phyloP scores from a whole-genome alignment of 2,329 filamentous ascomycete genomes.

The Torrubiella hemipterigena region DNA sequence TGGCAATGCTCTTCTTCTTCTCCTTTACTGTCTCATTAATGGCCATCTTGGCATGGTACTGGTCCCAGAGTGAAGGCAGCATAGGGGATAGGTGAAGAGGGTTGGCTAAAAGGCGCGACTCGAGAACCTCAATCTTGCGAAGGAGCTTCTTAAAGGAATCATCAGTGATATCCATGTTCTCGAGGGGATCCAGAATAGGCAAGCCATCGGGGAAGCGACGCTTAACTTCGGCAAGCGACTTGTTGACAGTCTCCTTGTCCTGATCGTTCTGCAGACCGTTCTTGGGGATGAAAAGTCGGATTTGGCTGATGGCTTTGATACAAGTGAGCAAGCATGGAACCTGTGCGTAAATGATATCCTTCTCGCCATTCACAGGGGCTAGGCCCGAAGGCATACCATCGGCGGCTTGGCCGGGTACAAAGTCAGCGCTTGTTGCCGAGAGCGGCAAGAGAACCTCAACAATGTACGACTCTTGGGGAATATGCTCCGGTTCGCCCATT shows the following conservation, averaged over 20 bases:
- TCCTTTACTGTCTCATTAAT: slow-evolving; percentile 71
- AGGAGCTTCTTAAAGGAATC: slow-evolving; percentile 89
- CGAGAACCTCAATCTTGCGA: slow-evolving; percentile 91
- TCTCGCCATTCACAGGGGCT: slow-evolving; percentile 16
- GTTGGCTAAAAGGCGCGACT: slow-evolving; percentile 79
- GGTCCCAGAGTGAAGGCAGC: slow-evolving; percentile 72
- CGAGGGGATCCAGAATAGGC: slow-evolving; percentile 79
- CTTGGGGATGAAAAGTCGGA: slow-evolving; percentile 72
- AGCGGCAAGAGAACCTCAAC: slow-evolving; percentile 68
- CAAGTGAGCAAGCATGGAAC: slow-evolving; percentile 80
- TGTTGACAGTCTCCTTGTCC: slow-evolving; percentile 56
- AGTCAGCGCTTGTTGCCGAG: slow-evolving; percentile 35
- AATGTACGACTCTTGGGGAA: slow-evolving; percentile 66
- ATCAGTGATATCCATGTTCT: slow-evolving; percentile 91
- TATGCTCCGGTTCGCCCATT: slow-evolving; percentile 53
- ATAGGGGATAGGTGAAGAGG: slow-evolving; percentile 84
- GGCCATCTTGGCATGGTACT: slow-evolving; percentile 72
- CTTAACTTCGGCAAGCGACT: slow-evolving; percentile 65
- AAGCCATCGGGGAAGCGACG: slow-evolving; percentile 87
- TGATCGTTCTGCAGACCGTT: slow-evolving; percentile 53
- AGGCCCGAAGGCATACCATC: slow-evolving; percentile 51
- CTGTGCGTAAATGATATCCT: slow-evolving; percentile 17
- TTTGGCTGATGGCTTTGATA: slow-evolving; percentile 71
- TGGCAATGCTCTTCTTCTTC: slow-evolving; percentile 75
- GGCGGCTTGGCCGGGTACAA: slow-evolving; percentile 21